Conservation (phyloP, 2,329 filamentous ascomycete genomes). For the Arthroderma uncinatum region DNA sequence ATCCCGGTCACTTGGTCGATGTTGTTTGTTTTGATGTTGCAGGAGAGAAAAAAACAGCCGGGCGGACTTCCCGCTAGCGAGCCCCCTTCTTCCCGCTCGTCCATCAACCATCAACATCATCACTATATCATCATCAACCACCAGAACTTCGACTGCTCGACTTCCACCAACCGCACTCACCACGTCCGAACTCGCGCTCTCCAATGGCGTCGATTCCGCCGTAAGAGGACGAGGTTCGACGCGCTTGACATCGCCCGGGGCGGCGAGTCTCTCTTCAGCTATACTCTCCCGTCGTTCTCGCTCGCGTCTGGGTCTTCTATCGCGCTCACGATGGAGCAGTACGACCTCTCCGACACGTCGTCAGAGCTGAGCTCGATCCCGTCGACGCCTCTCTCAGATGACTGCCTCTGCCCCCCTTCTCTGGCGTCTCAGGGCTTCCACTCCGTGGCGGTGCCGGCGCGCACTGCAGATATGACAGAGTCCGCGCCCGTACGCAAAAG, state of each 20-base stretch:
- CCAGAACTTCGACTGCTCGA: not conserved
- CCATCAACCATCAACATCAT: not conserved
- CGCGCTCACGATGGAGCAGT: not conserved
- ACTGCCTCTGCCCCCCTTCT: constrained; percentile 32
- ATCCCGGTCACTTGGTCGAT: not conserved
- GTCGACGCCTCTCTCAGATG: constrained; percentile 29
- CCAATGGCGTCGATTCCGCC: constrained; percentile 1
- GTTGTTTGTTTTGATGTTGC: constrained; percentile 2
- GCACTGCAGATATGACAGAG: constrained; percentile 28
- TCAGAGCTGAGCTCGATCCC: constrained; percentile 34
- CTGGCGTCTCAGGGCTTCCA: constrained; percentile 32
- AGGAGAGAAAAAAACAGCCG: not conserved
- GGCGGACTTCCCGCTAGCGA: not conserved
- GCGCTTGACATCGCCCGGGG: not conserved
- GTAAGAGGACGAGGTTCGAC: not conserved
- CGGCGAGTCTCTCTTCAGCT: not conserved
- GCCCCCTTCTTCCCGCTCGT: not conserved
- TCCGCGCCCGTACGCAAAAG: constrained; percentile 64
- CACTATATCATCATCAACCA: not conserved
- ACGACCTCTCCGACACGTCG: constrained; percentile 17
- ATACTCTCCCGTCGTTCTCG: not conserved
- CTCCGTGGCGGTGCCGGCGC: constrained; percentile 19
- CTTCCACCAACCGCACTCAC: not conserved
- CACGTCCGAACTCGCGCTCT: not conserved
- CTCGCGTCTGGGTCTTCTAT: not conserved